Evolutionary conservation across 176 grass and related monocot genomes (phyloP), one percentile per base, ranked within the genome.

Genomic region (Bonia amplexicaulis): DNA sequence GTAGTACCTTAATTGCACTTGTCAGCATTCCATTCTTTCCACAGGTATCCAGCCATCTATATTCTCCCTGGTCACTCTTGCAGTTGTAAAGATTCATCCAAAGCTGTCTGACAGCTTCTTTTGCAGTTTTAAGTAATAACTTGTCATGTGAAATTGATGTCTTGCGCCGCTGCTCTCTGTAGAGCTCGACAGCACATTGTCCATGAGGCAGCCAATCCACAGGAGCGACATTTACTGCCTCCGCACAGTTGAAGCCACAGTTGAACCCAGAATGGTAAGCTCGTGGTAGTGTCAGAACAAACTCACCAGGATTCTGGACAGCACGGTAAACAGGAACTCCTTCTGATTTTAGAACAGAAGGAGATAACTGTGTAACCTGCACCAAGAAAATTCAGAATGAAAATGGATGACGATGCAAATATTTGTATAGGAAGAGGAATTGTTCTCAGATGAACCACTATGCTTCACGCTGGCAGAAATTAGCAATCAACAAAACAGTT

Each of bases 211-310:
- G 62, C 96, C 96, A 98, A 76, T 98, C 96, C 59, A 92, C 80
- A 66, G 93, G 96, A 78, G 96, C 90, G 6, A 98, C 84, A 85
- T 98, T 98, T 82, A 98, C 96, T 15, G 96, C 96, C 81, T 98
- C 96, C 0, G 96, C 96, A 86, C 96, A 98, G 78, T 98, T 98
- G 91, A 98, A 98, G 31, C 96, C 96, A 71, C 90, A 98, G 69
- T 95, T 98, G 88, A 98, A 98, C 15, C 96, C 96, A 79, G 88
- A 80, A 80, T 98, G 96, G 86, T 98, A 98, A 66, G 96, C 96
- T 46, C 93, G 76, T 1, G 96, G 96, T 70, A 98, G 91, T 59
- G 96, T 98, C 62, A 98, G 89, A 82, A 98, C 77, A 48, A 98
- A 98, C 59, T 98, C 89, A 8, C 96, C 91, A 20, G 93, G 40